Percentiles rank a stretch among this genome's conserved stretches.
These are phyloP conservation scores for Trichoderma atrobrunneum DNA, from an alignment of 2,329 filamentous ascomycete species.

Conservation along the genomic window DNA sequence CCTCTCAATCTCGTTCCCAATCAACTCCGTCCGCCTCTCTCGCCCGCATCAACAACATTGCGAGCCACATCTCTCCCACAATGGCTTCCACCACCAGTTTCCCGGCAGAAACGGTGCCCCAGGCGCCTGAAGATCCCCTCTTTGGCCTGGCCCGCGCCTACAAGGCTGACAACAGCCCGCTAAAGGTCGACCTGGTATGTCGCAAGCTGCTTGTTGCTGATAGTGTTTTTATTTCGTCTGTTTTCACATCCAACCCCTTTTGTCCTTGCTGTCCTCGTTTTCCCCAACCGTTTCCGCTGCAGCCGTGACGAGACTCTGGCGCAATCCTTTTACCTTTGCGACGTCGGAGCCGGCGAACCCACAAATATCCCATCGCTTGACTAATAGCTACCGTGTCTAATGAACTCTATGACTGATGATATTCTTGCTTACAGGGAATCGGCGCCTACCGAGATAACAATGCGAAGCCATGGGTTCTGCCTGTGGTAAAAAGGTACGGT, in stretches of 20 bases:
- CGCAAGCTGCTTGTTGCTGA: not conserved
- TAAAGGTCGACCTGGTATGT: conserved; percentile 89
- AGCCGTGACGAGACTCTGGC: not conserved
- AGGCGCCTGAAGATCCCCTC: conserved; percentile 91
- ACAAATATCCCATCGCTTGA: conserved; percentile 10
- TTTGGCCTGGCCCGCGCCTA: conserved; percentile 91
- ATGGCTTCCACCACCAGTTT: conserved; percentile 61
- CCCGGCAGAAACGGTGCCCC: conserved; percentile 72
- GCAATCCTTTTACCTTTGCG: not conserved
- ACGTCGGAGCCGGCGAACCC: conserved; percentile 9
- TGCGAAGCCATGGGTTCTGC: conserved; percentile 95
- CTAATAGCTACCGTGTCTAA: not conserved
- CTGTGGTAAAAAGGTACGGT: conserved; percentile 88
- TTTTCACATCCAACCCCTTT: not conserved
- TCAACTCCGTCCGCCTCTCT: conserved; percentile 44
- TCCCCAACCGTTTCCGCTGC: not conserved
- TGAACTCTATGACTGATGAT: conserved; percentile 9
- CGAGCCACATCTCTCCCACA: conserved; percentile 66
- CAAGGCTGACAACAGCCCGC: conserved; percentile 68
- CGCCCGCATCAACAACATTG: conserved; percentile 59
- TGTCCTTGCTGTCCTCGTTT: not conserved
- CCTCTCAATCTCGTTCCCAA: conserved; percentile 12
- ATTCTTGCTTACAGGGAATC: conserved; percentile 53
- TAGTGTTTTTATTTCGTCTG: not conserved
- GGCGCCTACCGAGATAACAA: conserved; percentile 94